A percentile compares a stretch with the other conserved stretches of the same genome.
Evolutionary conservation across 306 rosid species (phyloP).

Genomic region (Quercus alba): DNA sequence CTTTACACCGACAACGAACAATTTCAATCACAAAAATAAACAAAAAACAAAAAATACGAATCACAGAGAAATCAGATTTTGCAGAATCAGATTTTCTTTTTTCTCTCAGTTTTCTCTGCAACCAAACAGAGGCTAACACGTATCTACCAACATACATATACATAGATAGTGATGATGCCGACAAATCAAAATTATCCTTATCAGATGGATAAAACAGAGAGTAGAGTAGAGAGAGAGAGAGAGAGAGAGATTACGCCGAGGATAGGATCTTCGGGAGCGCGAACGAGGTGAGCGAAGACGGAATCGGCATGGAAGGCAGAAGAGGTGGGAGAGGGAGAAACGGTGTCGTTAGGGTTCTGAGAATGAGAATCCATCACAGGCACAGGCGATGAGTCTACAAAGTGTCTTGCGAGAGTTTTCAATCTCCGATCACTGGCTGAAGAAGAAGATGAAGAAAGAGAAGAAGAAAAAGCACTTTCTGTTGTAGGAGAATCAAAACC

Average conservation of each 20-base stretch:
- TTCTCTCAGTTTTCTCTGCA: neutral
- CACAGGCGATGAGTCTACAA: slow-evolving; percentile 17
- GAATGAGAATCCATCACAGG: slow-evolving; percentile 35
- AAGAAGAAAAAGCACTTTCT: too few species aligned
- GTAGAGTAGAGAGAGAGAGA: neutral
- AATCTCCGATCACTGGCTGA: slow-evolving; percentile 65
- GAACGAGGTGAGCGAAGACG: slow-evolving; percentile 77
- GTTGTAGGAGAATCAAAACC: neutral
- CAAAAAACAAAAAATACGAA: neutral
- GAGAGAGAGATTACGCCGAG: slow-evolving; percentile 65
- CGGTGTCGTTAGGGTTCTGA: slow-evolving; percentile 8
- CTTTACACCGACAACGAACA: neutral
- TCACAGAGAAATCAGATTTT: neutral
- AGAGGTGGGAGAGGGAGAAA: slow-evolving; percentile 64
- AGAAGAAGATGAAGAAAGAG: neutral
- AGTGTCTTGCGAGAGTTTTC: slow-evolving; percentile 50
- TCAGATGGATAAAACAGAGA: too few species aligned
- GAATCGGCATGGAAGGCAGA: slow-evolving; percentile 38
- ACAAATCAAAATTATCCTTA: too few species aligned
- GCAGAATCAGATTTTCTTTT: neutral
- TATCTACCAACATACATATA: too few species aligned
- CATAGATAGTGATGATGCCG: too few species aligned
- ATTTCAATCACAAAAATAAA: neutral
- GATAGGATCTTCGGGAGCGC: slow-evolving; percentile 96
- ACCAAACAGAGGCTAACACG: neutral